Conservation (phyloP, 2,329 filamentous ascomycete species). For the Botrytis squamosa region DNA sequence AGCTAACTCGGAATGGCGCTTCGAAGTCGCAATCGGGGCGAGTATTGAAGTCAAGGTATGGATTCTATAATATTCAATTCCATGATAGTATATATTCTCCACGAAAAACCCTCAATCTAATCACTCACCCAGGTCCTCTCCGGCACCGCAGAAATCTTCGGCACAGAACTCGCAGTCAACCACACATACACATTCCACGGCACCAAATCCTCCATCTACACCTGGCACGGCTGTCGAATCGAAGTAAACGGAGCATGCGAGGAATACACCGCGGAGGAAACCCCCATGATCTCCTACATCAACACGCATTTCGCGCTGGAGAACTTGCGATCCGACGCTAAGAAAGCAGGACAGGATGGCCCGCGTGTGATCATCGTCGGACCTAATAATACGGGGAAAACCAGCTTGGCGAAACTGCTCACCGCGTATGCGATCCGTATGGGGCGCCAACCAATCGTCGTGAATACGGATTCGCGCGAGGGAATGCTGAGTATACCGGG, state of each 20-base stretch:
- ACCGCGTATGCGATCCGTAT: slow-evolving; percentile 75
- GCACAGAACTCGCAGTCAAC: slow-evolving; percentile 83
- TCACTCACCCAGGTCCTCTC: slow-evolving; percentile 61
- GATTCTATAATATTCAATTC: background rate
- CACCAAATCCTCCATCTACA: slow-evolving; percentile 83
- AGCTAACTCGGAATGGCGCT: slow-evolving; percentile 74
- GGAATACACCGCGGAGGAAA: slow-evolving; percentile 73
- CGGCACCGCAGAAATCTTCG: slow-evolving; percentile 90
- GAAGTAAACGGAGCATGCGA: slow-evolving; percentile 62
- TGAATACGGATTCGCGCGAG: slow-evolving; percentile 83
- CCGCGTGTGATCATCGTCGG: slow-evolving; percentile 86
- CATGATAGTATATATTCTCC: background rate
- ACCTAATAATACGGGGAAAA: slow-evolving; percentile 77
- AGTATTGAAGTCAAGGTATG: slow-evolving; percentile 53
- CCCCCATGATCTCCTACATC: slow-evolving; percentile 74
- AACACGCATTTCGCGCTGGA: slow-evolving; percentile 89
- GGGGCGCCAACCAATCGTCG: slow-evolving; percentile 72
- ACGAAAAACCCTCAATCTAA: slow-evolving; percentile 23
- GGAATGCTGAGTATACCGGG: slow-evolving; percentile 76
- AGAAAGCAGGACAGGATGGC: slow-evolving; percentile 52
- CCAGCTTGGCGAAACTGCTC: slow-evolving; percentile 72
- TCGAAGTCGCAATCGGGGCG: slow-evolving; percentile 62
- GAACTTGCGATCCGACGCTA: slow-evolving; percentile 63
- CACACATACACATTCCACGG: slow-evolving; percentile 79
- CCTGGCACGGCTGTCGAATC: slow-evolving; percentile 85